Evolutionary conservation across 768 basidiomycete species (phyloP), one percentile per base, ranked within the genome.

Genomic region (Phlegmacium glaucopus): DNA sequence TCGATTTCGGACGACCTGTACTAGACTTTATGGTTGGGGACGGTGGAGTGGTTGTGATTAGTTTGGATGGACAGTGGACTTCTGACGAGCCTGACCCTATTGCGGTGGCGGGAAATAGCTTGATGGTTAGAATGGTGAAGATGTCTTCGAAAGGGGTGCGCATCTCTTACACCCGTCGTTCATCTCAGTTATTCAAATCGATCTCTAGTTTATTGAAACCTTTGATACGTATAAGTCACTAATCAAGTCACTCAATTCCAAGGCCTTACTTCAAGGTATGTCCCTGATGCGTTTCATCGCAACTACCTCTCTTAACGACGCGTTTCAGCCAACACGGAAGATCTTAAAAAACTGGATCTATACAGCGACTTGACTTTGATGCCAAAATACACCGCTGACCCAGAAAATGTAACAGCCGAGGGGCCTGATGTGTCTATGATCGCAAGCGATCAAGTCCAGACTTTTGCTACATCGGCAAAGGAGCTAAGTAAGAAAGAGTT

Each of bases 1-100:
- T 80, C 22, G 76, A 85, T 57, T 74, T 89, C 42, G 68, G 67
- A 7, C 67, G 65, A 37, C 87, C 87, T 11, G 68, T 90, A 4
- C 60, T 86, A 32, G 78, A 84, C 53, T 86, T 88, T 52, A 65
- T 65, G 0, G 50, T 77, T 12, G 55, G 59, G 22, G 58, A 57
- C 12, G 66, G 72, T 25, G 68, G 65, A 4, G 51, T 50, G 4
- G 54, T 84, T 18, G 75, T 75, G 68, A 73, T 77, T 5, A 63
- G 70, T 9, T 53, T 83, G n/a, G 82, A 86, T 57, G 62, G 64
- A 4, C 61, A 69, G 46, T 76, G 77, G 69, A 37, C 26, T 47
- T 36, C 32, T 34, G 32, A 34, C n/a, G 11, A 48, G 60, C 11
- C 52, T 18, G 48, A 48, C 34, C 32, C 48, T 46, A 17, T 48